Evolutionary conservation across 176 grass and related monocot species (phyloP).

Genomic region (Ensete glaucum): DNA sequence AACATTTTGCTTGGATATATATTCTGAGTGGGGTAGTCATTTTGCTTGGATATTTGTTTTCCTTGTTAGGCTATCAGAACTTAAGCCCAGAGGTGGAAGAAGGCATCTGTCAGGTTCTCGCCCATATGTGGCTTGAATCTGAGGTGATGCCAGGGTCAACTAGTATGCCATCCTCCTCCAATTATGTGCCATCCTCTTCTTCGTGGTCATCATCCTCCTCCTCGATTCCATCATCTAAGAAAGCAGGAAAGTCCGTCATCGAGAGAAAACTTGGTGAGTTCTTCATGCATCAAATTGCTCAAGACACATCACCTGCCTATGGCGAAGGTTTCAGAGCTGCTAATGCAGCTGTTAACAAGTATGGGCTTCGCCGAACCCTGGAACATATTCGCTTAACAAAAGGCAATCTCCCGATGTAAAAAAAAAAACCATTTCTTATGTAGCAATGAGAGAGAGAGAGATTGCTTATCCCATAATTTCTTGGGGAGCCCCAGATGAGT

Average conservation of each 20-base stretch:
- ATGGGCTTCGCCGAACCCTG: constrained; percentile 60
- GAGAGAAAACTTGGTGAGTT: constrained; percentile 96
- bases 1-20: not conserved
- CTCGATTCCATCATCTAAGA: constrained; percentile 51
- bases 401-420: constrained; percentile 25
- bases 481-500: not conserved
- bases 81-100: constrained; percentile 70
- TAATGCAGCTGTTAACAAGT: constrained; percentile 68
- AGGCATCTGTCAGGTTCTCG: constrained; percentile 96
- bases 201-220: constrained; percentile 33
- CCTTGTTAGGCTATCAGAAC: constrained; percentile 50
- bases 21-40: not conserved
- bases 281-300: constrained; percentile 94
- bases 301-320: constrained; percentile 78
- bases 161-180: constrained; percentile 35
- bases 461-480: not conserved
- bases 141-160: constrained; percentile 52
- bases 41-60: not conserved
- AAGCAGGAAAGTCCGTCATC: constrained; percentile 73
- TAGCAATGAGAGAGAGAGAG: too few species aligned
- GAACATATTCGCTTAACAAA: constrained; percentile 59
- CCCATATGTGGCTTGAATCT: constrained; percentile 88
- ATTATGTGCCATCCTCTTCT: constrained; percentile 17
- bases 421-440: not conserved
- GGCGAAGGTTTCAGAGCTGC: constrained; percentile 92